Base-by-base conservation (phyloP, 176 grass and related monocot genomes). In the Puya raimondii region DNA sequence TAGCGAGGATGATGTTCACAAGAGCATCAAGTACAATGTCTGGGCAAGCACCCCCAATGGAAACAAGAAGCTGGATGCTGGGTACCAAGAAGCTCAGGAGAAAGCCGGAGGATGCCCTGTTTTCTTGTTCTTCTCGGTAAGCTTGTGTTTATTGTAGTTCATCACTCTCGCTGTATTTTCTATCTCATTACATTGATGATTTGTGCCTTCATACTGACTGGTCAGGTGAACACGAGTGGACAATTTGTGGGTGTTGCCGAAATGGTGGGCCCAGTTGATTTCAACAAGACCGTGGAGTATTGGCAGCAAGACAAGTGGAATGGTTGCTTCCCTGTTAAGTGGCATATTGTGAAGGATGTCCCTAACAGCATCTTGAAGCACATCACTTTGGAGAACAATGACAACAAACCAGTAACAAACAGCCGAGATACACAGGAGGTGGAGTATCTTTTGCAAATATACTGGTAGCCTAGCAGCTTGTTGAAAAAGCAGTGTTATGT, bases 221-320 rank as follows among this genome's bases (percentile, higher is more conserved):
- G 2, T 17, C 78, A 96, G 92, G 92, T 92, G 54, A 96, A 96
- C 71, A 87, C 88, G 15, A 96, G 92, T 68, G 92, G 92, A 53
- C 92, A 96, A 72, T 96, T 92, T 81, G 81, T 96, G 69, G 92
- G 92, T 73, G 72, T 96, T 70, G 88, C 92, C 7, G 88, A 96
- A 80, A 96, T 96, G 92, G 49, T 79, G 9, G 92, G 92, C 53
- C 81, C 81, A 58, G 88, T 96, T 66, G 88, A 96, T 72, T 96
- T 96, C 74, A 88, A 90, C 67, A 92, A 96, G 77, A 92, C 88
- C 3, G 81, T 96, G 11, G 92, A 96, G 47, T 96, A 96, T 70
- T 96, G 92, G 92, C 88, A 89, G 88, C 92, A 96, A 80, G 92
- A 96, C 75, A 96, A 96, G 73, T 96, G 88, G 92, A 89, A 83